Percentiles rank a stretch among this genome's conserved stretches.
Evolutionary conservation across 2,329 filamentous ascomycete genomes (phyloP).

Genomic region (Blastomyces percursus): DNA sequence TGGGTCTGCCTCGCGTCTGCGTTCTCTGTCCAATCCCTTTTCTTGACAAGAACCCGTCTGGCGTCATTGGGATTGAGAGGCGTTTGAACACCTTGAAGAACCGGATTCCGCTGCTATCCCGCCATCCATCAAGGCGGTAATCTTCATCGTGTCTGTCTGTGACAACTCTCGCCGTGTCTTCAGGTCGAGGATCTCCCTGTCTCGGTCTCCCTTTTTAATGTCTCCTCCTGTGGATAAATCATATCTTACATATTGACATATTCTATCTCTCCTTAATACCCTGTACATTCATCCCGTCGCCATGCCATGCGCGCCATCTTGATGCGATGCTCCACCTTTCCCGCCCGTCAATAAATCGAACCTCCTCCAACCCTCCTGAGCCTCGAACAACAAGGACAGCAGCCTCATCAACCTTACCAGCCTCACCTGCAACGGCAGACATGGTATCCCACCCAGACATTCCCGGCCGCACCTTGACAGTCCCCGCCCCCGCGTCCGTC

Average conservation of each 20-base stretch:
- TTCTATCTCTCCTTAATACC: background rate
- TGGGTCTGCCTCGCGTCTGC: background rate
- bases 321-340: constrained; percentile 4
- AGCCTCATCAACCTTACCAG: constrained; percentile 5
- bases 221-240: background rate
- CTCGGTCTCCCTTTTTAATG: background rate
- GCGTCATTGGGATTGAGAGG: background rate
- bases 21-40: background rate
- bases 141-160: background rate
- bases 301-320: background rate
- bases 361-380: constrained; percentile 5
- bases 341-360: constrained; percentile 1
- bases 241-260: background rate
- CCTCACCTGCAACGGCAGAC: constrained; percentile 11
- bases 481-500: constrained; percentile 40
- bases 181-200: background rate
- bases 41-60: background rate
- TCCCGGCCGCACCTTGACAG: constrained; percentile 47
- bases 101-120: background rate
- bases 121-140: background rate
- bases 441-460: constrained; percentile 38
- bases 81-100: background rate
- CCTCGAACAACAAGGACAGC: constrained; percentile 1
- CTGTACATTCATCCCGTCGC: constrained; percentile 1
- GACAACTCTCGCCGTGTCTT: background rate